These are phyloP conservation scores for Nemania sp. DNA, from an alignment of 2,329 filamentous ascomycete species.

Conservation along the genomic window DNA sequence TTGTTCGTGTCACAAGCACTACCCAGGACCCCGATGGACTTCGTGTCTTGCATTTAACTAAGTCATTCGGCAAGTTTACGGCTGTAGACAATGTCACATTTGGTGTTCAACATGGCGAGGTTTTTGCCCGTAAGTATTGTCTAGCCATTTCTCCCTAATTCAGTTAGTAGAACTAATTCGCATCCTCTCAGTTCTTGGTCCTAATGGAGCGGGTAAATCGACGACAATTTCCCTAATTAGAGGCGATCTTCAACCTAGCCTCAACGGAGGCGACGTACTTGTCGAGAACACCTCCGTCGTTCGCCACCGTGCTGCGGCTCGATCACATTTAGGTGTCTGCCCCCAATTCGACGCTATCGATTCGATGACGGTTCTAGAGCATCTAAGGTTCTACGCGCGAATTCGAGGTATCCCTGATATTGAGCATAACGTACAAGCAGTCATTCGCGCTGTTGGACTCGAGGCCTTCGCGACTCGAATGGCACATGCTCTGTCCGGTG, in stretches of 20 bases:
- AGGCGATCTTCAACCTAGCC: constrained; percentile 83
- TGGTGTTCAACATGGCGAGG: constrained; percentile 80
- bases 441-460: constrained; percentile 85
- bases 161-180: constrained; percentile 11
- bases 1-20: constrained; percentile 69
- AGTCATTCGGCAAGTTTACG: constrained; percentile 78
- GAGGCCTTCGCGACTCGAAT: constrained; percentile 77
- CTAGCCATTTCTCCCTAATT: neutral
- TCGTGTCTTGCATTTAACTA: constrained; percentile 82
- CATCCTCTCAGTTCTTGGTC: constrained; percentile 73
- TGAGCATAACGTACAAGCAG: constrained; percentile 79
- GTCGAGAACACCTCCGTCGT: constrained; percentile 83
- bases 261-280: constrained; percentile 79
- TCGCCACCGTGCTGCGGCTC: constrained; percentile 76
- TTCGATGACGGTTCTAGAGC: constrained; percentile 88
- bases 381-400: constrained; percentile 87
- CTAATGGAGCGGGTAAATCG: constrained; percentile 91
- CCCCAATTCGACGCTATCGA: constrained; percentile 91
- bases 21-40: constrained; percentile 70
- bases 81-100: constrained; percentile 93
- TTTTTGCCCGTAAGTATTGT: constrained; percentile 71
- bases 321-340: constrained; percentile 87
- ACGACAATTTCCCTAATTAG: constrained; percentile 90
- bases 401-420: constrained; percentile 82
- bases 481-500: constrained; percentile 84